A percentile compares a stretch with the other conserved stretches of the same genome.
These are phyloP conservation scores for Blepharisma japonicum DNA, from an alignment of 73 alveolate genomes.

Conservation along the genomic window DNA sequence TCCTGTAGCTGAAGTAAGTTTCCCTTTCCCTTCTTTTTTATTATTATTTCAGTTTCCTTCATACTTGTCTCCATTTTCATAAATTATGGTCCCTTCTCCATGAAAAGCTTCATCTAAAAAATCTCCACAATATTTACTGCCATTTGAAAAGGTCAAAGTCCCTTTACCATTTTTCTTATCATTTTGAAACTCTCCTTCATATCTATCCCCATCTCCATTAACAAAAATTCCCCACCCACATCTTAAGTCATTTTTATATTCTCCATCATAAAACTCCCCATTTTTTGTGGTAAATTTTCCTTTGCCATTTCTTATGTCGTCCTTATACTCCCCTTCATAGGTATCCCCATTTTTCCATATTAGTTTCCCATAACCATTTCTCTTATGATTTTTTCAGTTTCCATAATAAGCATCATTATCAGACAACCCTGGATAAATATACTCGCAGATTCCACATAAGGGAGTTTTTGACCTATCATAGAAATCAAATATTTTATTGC, in stretches of 20 bases:
- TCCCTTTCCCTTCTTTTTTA: conserved; percentile 44
- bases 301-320: conserved; percentile 19
- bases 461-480: too few relatives aligned
- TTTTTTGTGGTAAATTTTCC: conserved; percentile 1
- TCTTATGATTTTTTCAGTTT: neutral
- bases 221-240: conserved; percentile 7
- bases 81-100: conserved; percentile 8
- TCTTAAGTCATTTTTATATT: neutral
- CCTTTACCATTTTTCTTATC: conserved; percentile 20
- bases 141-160: neutral
- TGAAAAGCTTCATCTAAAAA: neutral
- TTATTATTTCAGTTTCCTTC: neutral
- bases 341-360: neutral
- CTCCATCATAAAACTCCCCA: neutral
- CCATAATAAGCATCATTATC: neutral
- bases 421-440: too few relatives aligned
- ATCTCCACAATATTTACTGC: neutral
- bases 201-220: neutral
- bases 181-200: conserved; percentile 23
- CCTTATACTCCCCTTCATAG: neutral
- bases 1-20: neutral
- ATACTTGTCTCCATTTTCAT: conserved; percentile 17
- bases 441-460: too few relatives aligned
- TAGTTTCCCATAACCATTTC: neutral
- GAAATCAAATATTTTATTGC: too few relatives aligned